Percentiles rank a stretch among this genome's conserved stretches.
Evolutionary conservation across 148 eudicot species (phyloP).

Genomic region (Vaccinium corymbosum): DNA sequence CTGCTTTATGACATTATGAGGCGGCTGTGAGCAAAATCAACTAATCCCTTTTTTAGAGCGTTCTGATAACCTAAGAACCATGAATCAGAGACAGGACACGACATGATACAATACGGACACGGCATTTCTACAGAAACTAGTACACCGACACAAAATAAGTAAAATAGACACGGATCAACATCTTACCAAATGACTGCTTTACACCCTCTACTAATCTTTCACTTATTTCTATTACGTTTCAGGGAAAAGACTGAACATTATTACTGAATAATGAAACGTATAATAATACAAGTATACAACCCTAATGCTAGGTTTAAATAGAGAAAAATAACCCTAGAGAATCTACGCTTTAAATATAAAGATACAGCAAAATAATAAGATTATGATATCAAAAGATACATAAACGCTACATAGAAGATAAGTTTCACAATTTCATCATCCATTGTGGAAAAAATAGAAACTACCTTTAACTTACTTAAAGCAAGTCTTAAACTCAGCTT

Average conservation of each 20-base stretch:
- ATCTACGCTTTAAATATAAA: too few species aligned
- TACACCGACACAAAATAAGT: neutral
- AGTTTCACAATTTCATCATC: neutral
- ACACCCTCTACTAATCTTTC: neutral
- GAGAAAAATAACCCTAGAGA: too few species aligned
- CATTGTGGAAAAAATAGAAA: neutral
- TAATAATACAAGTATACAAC: too few species aligned
- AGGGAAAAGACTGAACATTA: too few species aligned
- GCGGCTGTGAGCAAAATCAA: conserved; percentile 2
- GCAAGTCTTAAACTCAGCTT: neutral
- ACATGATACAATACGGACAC: neutral
- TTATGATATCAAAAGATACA: too few species aligned
- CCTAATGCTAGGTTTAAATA: too few species aligned
- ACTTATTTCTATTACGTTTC: neutral
- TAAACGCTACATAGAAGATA: too few species aligned
- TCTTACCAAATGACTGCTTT: neutral
- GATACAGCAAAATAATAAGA: too few species aligned
- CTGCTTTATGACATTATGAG: conserved; percentile 4
- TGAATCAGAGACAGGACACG: neutral
- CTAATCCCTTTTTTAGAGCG: too few species aligned
- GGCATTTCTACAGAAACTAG: neutral
- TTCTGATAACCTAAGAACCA: neutral
- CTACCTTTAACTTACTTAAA: neutral
- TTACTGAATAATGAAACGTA: too few species aligned
- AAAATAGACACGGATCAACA: neutral